Conservation (phyloP, 75 land plant species). For the Azolla pinnata region DNA sequence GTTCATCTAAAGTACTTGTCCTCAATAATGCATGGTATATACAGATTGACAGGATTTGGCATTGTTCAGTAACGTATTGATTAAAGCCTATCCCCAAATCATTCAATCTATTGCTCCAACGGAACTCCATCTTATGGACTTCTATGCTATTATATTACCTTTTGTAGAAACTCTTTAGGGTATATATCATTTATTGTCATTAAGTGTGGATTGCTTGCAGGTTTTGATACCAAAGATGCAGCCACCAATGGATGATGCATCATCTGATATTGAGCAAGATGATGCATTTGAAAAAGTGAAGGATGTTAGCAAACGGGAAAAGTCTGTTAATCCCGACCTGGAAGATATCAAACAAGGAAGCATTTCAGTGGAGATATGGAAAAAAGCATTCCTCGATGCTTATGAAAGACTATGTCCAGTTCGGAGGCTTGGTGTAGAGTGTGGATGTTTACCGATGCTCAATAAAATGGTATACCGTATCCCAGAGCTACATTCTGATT, state of each 20-base stretch:
- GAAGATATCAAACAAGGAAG: conserved; percentile 67
- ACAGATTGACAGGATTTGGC: background rate
- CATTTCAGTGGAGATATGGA: conserved; percentile 78
- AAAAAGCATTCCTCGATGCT: conserved; percentile 73
- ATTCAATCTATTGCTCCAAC: too few relatives aligned
- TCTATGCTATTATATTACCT: too few relatives aligned
- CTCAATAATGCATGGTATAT: too few relatives aligned
- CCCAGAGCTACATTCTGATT: too few relatives aligned
- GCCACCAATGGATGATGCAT: conserved; percentile 12
- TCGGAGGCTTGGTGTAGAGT: conserved; percentile 74
- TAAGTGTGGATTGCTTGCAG: too few relatives aligned
- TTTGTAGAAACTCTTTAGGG: too few relatives aligned
- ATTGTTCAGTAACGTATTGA: background rate
- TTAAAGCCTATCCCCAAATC: background rate
- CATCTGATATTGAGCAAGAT: background rate
- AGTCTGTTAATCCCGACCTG: conserved; percentile 37
- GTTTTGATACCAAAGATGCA: conserved; percentile 86
- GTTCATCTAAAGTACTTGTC: too few relatives aligned
- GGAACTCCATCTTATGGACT: too few relatives aligned
- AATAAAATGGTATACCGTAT: conserved; percentile 75
- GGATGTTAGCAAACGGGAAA: background rate
- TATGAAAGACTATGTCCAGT: conserved; percentile 74
- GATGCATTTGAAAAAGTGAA: background rate
- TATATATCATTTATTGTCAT: too few relatives aligned
- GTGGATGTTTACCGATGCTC: conserved; percentile 83